phyloP scores from a whole-genome alignment of 129 eudicot genomes.

The Sambucus nigra region DNA sequence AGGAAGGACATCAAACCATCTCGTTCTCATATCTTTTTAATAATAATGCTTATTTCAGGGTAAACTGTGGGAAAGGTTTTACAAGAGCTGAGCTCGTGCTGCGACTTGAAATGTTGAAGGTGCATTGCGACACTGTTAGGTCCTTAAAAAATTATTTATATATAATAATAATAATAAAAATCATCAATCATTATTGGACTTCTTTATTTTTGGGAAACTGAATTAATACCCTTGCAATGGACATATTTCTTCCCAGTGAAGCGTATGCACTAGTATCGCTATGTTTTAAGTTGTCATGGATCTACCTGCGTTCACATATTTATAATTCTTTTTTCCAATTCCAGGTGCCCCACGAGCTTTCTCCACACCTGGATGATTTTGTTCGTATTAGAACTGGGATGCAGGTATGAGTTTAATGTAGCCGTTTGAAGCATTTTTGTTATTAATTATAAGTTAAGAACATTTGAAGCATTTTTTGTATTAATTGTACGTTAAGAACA shows the following conservation, averaged over 20 bases:
- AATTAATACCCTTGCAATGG: not conserved
- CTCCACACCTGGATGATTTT: slow-evolving; percentile 71
- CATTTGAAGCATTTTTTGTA: not conserved
- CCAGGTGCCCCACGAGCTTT: slow-evolving; percentile 69
- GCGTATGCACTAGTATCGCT: not conserved
- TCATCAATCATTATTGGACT: too few relatives aligned
- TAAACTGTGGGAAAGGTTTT: slow-evolving; percentile 68
- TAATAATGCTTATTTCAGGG: slow-evolving; percentile 38
- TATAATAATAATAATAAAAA: too few relatives aligned
- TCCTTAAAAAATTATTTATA: not conserved
- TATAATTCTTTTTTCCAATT: slow-evolving; percentile 8
- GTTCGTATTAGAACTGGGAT: slow-evolving; percentile 69
- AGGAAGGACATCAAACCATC: not conserved
- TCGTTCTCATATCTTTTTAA: slow-evolving; percentile 9
- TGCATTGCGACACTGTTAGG: slow-evolving; percentile 5
- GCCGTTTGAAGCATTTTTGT: not conserved
- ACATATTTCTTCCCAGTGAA: not conserved
- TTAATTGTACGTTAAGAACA: not conserved
- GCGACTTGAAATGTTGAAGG: slow-evolving; percentile 58
- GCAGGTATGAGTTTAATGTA: slow-evolving; percentile 44
- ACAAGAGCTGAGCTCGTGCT: slow-evolving; percentile 64
- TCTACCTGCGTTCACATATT: not conserved
- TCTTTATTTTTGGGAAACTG: too few relatives aligned
- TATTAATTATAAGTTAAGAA: slow-evolving; percentile 2
- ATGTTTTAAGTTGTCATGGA: not conserved